These are phyloP conservation scores for Torrubiella hemipterigena DNA, from an alignment of 2,329 filamentous ascomycete species.

Conservation along the genomic window DNA sequence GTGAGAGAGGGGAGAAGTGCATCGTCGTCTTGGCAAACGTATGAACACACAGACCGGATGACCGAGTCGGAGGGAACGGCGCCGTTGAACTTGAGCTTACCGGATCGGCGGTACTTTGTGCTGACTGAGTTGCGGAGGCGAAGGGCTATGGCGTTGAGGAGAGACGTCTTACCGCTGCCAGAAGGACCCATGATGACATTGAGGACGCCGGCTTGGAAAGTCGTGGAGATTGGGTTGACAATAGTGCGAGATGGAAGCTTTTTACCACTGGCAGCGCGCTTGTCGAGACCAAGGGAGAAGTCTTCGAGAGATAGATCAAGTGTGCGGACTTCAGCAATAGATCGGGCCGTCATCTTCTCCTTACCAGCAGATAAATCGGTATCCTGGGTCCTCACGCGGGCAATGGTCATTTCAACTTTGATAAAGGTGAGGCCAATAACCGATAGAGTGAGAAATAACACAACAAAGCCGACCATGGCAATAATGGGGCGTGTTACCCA, in stretches of 20 bases:
- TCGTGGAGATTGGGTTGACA: conserved; percentile 52
- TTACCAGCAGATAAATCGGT: conserved; percentile 57
- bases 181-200: conserved; percentile 76
- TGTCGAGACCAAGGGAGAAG: conserved; percentile 54
- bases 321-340: conserved; percentile 39
- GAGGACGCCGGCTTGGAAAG: conserved; percentile 54
- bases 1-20: conserved; percentile 63
- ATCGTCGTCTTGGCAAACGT: conserved; percentile 70
- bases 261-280: conserved; percentile 39
- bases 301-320: conserved; percentile 54
- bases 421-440: conserved; percentile 51
- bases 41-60: conserved; percentile 60
- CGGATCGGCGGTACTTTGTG: conserved; percentile 49
- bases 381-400: conserved; percentile 45
- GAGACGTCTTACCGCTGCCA: conserved; percentile 63
- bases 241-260: conserved; percentile 46
- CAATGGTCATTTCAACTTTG: conserved; percentile 58
- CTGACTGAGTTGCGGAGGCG: conserved; percentile 49
- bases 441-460: conserved; percentile 51
- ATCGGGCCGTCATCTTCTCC: conserved; percentile 49
- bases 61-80: conserved; percentile 56
- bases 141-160: conserved; percentile 61
- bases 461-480: conserved; percentile 45
- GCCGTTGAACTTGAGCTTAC: conserved; percentile 58
- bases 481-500: conserved; percentile 60